Evolutionary conservation across 75 land plant genomes (phyloP).

Genomic region (Ceratopteris richardii): DNA sequence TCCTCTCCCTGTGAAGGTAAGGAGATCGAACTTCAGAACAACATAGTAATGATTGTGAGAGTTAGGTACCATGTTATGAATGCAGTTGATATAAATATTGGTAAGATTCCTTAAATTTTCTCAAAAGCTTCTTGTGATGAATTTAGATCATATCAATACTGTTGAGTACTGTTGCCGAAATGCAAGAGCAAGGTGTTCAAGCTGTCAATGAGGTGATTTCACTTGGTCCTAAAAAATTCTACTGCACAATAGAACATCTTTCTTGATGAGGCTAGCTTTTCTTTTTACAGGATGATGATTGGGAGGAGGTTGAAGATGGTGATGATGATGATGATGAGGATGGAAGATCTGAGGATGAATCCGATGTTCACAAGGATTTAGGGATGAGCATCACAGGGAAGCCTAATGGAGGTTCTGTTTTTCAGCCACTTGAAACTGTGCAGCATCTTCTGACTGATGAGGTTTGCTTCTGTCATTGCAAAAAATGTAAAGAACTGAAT

Average conservation of each 20-base stretch:
- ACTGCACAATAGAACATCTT: slow-evolving; percentile 2
- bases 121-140: neutral
- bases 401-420: slow-evolving; percentile 32
- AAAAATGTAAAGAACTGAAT: neutral
- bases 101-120: no score
- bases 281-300: slow-evolving; percentile 73
- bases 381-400: slow-evolving; percentile 19
- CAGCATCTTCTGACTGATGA: slow-evolving; percentile 58
- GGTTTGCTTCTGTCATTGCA: slow-evolving; percentile 1
- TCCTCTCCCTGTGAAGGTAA: slow-evolving; percentile 79
- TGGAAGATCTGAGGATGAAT: slow-evolving; percentile 18
- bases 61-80: neutral
- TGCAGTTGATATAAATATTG: no score
- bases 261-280: neutral
- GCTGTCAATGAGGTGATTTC: slow-evolving; percentile 40
- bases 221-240: neutral
- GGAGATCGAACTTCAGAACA: neutral
- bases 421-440: slow-evolving; percentile 53
- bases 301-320: slow-evolving; percentile 26
- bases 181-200: slow-evolving; percentile 61
- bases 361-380: slow-evolving; percentile 10
- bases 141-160: slow-evolving; percentile 62
- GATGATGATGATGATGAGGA: slow-evolving; percentile 49
- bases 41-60: neutral
- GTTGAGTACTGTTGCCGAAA: slow-evolving; percentile 63